Base-by-base conservation (phyloP, 352 stramenopile genomes). In the Pythium insidiosum region DNA sequence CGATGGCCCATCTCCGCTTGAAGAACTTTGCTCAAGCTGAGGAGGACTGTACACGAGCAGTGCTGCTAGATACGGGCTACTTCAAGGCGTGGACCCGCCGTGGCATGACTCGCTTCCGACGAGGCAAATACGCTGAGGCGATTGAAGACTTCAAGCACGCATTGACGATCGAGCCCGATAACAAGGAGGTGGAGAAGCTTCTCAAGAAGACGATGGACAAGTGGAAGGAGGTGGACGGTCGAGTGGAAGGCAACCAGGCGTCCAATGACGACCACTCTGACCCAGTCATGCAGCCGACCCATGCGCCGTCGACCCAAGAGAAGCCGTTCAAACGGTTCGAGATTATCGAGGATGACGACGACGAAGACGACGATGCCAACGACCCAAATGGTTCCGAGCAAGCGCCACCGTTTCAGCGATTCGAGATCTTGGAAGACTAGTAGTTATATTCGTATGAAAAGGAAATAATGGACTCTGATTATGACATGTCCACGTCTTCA, bases 1-100 rank as follows among this genome's bases (percentile, higher is more conserved):
- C 89, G 6, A 65, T 95, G 25, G 80, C 74, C 11, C 56, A 89
- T 39, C 58, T 97, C 15, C 69, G 79, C 3, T 36, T 86, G 19
- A 86, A 94, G 34, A 84, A 83, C 47, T 94, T 95, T 47, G 74
- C 74, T 6, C 39, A 63, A n/a, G 88, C 89, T 0, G 84, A 97
- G 50, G 59, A 88, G 5, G 91, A 97, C 60, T 96, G 79, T 29
- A 70, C 73, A 23, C 56, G 66, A 10, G 78, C 85, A 2, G 62
- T 97, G 22, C 19, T 72, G 13, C 61, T 96, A 6, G 78, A 97
- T 52, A 56, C 77, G n/a, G 47, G 25, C 5, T 97, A 96, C 41
- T 54, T 68, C 26, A 97, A 98, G 56, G 84, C 82, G 4, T 87
- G 84, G 61, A 76, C 63, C 29, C 71, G 88, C 37, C 73, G 90